Conservation (phyloP, 73 alveolate genomes). For the Durusdinium trenchii region DNA sequence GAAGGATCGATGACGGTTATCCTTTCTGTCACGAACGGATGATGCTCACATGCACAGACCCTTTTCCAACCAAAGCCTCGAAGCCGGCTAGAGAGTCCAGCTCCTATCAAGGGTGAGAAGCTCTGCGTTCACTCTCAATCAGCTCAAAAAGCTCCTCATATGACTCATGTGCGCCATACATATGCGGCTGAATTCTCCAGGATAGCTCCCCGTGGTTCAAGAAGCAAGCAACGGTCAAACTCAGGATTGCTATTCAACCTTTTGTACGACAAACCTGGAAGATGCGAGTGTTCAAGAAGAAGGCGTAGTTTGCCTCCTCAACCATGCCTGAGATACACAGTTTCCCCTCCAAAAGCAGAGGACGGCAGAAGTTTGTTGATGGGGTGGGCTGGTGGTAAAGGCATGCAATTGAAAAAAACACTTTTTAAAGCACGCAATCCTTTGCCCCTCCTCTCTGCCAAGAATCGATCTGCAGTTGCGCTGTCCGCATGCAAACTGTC, state of each 20-base stretch:
- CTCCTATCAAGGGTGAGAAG: conserved; percentile 39
- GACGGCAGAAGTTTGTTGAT: not conserved
- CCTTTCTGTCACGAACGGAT: too few relatives aligned
- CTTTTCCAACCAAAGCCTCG: conserved; percentile 1
- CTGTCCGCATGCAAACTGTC: conserved; percentile 82
- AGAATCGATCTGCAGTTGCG: conserved; percentile 87
- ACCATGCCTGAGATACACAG: conserved; percentile 42
- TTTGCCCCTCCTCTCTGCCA: not conserved
- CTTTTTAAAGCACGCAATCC: not conserved
- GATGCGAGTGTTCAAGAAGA: conserved; percentile 79
- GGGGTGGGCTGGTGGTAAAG: too few relatives aligned
- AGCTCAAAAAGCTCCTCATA: not conserved
- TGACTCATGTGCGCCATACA: not conserved
- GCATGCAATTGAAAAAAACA: too few relatives aligned
- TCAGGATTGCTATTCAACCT: too few relatives aligned
- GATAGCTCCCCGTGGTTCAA: not conserved
- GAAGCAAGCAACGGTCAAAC: not conserved
- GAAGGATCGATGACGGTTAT: not conserved
- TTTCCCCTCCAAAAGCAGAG: not conserved
- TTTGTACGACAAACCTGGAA: too few relatives aligned
- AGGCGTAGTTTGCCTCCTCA: conserved; percentile 94
- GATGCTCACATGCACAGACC: not conserved
- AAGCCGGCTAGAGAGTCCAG: conserved; percentile 90
- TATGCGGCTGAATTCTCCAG: not conserved
- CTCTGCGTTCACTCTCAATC: too few relatives aligned